phyloP scores from a whole-genome alignment of 306 rosid genomes.

The Castanea crenata region DNA sequence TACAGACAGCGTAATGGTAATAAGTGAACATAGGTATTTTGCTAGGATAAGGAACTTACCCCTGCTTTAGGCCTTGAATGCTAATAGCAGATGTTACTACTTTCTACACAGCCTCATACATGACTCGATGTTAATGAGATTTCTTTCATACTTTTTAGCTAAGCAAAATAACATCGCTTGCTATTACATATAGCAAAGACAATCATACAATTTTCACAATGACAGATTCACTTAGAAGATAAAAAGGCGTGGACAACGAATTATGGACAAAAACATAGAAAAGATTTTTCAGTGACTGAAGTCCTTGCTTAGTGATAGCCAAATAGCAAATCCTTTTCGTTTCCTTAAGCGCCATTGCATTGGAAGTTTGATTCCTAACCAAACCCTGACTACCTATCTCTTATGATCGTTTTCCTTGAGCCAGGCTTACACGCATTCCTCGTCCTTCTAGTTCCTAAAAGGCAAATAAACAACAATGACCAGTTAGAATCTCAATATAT shows the following conservation, averaged over 20 bases:
- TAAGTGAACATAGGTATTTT: background rate
- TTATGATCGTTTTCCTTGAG: constrained; percentile 71
- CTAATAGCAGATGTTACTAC: background rate
- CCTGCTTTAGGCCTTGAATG: background rate
- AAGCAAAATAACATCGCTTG: constrained; percentile 28
- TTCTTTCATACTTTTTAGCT: background rate
- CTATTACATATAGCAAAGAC: constrained; percentile 24
- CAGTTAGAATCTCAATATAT: constrained; percentile 7
- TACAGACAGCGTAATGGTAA: background rate
- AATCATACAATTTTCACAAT: constrained; percentile 13
- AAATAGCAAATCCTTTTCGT: constrained; percentile 17
- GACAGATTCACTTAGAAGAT: constrained; percentile 13
- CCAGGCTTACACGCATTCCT: constrained; percentile 77
- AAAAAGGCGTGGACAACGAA: constrained; percentile 9
- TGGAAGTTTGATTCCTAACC: constrained; percentile 15
- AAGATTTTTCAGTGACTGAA: constrained; percentile 21
- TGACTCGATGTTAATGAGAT: background rate
- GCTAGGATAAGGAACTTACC: background rate
- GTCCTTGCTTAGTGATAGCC: constrained; percentile 21
- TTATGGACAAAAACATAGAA: constrained; percentile 20
- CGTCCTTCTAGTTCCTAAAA: constrained; percentile 86
- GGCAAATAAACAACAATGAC: constrained; percentile 11
- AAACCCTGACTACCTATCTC: constrained; percentile 14
- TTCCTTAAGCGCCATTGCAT: constrained; percentile 25
- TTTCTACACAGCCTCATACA: background rate